These are phyloP conservation scores for Aspergillus cavernicola DNA, from an alignment of 495 filamentous ascomycete genomes.

Conservation along the genomic window DNA sequence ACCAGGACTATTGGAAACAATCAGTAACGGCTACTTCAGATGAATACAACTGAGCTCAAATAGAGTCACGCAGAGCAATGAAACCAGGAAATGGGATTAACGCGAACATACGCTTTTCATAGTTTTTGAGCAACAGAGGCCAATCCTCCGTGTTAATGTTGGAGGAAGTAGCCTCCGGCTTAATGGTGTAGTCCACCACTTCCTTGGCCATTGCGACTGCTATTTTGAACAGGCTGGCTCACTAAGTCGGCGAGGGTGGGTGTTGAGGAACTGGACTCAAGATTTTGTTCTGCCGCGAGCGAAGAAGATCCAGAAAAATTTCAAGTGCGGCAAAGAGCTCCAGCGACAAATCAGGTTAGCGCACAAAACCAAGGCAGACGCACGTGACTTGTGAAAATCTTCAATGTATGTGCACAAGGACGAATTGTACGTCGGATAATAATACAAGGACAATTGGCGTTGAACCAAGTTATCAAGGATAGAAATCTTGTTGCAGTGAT, in stretches of 20 bases:
- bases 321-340: constrained; percentile 24
- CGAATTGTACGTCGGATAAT: no score
- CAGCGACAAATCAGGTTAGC: constrained; percentile 20
- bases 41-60: background rate
- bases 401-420: no score
- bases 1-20: constrained; percentile 60
- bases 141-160: constrained; percentile 72
- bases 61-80: background rate
- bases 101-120: constrained; percentile 62
- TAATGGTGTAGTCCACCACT: constrained; percentile 76
- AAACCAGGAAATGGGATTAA: constrained; percentile 1
- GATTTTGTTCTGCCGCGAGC: constrained; percentile 24
- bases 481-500: background rate
- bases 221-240: constrained; percentile 36
- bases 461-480: no score
- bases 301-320: constrained; percentile 28
- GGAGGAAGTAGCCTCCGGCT: constrained; percentile 73
- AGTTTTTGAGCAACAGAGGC: constrained; percentile 92
- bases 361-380: background rate
- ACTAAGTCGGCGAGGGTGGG: constrained; percentile 17
- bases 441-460: no score
- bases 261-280: constrained; percentile 21
- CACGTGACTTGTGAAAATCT: background rate
- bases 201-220: constrained; percentile 62
- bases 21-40: constrained; percentile 17